Percentiles rank a stretch among this genome's conserved stretches.
phyloP scores from a whole-genome alignment of 2,329 filamentous ascomycete genomes.

The Chaetomium sp. region DNA sequence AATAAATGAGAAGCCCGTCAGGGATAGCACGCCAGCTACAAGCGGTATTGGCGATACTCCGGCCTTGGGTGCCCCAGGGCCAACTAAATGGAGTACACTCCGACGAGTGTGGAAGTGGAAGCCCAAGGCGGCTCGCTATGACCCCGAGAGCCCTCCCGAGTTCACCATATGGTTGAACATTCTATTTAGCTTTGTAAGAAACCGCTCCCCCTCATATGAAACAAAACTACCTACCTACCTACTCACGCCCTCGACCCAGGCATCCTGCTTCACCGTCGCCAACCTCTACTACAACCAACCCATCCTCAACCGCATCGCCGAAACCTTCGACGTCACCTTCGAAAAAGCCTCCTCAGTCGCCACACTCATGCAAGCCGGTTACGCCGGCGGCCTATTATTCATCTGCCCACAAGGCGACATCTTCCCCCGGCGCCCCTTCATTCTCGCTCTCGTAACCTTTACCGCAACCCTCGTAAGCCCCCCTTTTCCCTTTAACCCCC shows the following conservation, averaged over 20 bases:
- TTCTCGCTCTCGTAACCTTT: slow-evolving; percentile 65
- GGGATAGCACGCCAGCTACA: neutral
- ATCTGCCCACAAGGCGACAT: slow-evolving; percentile 76
- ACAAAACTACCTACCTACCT: neutral
- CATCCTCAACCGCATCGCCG: slow-evolving; percentile 73
- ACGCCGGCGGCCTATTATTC: slow-evolving; percentile 72
- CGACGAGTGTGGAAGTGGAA: slow-evolving; percentile 49
- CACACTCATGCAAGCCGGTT: slow-evolving; percentile 77
- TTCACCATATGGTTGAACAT: slow-evolving; percentile 71
- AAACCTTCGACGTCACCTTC: slow-evolving; percentile 69
- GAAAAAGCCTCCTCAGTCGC: slow-evolving; percentile 69
- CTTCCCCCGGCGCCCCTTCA: slow-evolving; percentile 68
- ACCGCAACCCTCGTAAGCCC: slow-evolving; percentile 66
- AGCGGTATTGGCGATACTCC: neutral
- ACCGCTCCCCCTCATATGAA: neutral
- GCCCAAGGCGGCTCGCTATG: slow-evolving; percentile 68
- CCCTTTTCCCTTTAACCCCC: neutral
- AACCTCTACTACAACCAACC: slow-evolving; percentile 84
- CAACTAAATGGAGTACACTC: slow-evolving; percentile 4
- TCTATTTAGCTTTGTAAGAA: slow-evolving; percentile 64
- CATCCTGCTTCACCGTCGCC: slow-evolving; percentile 69
- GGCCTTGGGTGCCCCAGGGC: neutral
- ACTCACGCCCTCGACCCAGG: slow-evolving; percentile 39
- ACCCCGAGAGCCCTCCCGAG: slow-evolving; percentile 64
- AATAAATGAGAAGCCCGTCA: neutral